Conservation (phyloP, 2,329 filamentous ascomycete genomes). For the Penicillium brevicompactum region DNA sequence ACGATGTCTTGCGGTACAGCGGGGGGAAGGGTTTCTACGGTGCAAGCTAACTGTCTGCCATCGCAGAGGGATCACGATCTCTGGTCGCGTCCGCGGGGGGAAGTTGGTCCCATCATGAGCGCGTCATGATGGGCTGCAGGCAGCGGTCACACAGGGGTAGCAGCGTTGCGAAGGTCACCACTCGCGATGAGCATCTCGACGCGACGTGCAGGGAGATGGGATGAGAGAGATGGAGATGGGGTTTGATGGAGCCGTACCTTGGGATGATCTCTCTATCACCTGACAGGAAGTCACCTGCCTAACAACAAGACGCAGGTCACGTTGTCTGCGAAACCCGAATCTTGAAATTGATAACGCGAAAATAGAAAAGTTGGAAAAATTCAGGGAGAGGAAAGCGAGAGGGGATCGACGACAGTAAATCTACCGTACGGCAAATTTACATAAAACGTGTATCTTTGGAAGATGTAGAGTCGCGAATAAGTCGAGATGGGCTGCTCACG, state of each 20-base stretch:
- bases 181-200: slow-evolving; percentile 15
- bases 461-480: slow-evolving; percentile 32
- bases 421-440: slow-evolving; percentile 26
- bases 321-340: slow-evolving; percentile 31
- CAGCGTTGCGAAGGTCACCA: slow-evolving; percentile 16
- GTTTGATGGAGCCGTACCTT: slow-evolving; percentile 34
- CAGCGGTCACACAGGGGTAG: slow-evolving; percentile 28
- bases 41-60: neutral
- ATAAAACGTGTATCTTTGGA: slow-evolving; percentile 32
- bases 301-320: slow-evolving; percentile 38
- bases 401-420: slow-evolving; percentile 23
- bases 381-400: neutral
- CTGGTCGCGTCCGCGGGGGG: neutral
- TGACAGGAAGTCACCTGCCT: slow-evolving; percentile 49
- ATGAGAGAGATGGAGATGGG: slow-evolving; percentile 15
- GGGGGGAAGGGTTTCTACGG: slow-evolving; percentile 1
- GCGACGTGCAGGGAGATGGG: slow-evolving; percentile 16
- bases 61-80: neutral
- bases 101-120: slow-evolving; percentile 22
- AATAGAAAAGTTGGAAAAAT: slow-evolving; percentile 18
- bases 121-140: slow-evolving; percentile 30
- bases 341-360: slow-evolving; percentile 29
- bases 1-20: neutral
- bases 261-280: slow-evolving; percentile 45
- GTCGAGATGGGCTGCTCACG: slow-evolving; percentile 44